These are phyloP conservation scores for Bifiguratus adelaidae DNA, from an alignment of 192 early-diverging fungal species.

Conservation along the genomic window DNA sequence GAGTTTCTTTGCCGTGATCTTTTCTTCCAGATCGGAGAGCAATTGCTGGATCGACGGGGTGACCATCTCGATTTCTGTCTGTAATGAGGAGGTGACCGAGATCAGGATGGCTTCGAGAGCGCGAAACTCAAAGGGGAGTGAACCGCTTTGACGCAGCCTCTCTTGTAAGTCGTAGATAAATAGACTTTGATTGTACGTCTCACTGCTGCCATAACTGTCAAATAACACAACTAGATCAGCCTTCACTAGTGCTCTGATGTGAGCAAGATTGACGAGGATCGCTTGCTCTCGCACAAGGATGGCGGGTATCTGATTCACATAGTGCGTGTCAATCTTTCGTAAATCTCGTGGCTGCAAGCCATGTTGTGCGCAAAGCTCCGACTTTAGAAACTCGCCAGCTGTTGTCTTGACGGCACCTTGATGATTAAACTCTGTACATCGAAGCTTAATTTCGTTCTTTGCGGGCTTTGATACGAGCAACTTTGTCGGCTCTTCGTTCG, in stretches of 20 bases:
- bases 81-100: constrained; percentile 53
- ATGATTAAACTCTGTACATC: constrained; percentile 49
- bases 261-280: constrained; percentile 72
- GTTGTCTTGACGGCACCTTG: constrained; percentile 56
- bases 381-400: constrained; percentile 68
- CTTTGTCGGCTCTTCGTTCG: too few species aligned
- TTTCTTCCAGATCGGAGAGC: constrained; percentile 46
- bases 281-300: constrained; percentile 74
- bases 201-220: constrained; percentile 53
- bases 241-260: constrained; percentile 74
- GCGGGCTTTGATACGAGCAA: too few species aligned
- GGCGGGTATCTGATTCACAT: constrained; percentile 68
- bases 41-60: constrained; percentile 49
- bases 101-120: constrained; percentile 77
- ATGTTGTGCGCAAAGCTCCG: constrained; percentile 67
- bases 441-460: constrained; percentile 1
- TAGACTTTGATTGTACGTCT: constrained; percentile 58
- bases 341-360: constrained; percentile 76
- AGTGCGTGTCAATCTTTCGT: constrained; percentile 68
- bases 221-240: constrained; percentile 71
- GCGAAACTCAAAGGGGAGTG: constrained; percentile 40
- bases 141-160: constrained; percentile 43
- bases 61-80: constrained; percentile 59
- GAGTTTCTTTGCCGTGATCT: constrained; percentile 61
- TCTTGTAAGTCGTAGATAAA: constrained; percentile 77